Conservation (phyloP, 331 rosid genomes). For the Phaseolus coccineus region DNA sequence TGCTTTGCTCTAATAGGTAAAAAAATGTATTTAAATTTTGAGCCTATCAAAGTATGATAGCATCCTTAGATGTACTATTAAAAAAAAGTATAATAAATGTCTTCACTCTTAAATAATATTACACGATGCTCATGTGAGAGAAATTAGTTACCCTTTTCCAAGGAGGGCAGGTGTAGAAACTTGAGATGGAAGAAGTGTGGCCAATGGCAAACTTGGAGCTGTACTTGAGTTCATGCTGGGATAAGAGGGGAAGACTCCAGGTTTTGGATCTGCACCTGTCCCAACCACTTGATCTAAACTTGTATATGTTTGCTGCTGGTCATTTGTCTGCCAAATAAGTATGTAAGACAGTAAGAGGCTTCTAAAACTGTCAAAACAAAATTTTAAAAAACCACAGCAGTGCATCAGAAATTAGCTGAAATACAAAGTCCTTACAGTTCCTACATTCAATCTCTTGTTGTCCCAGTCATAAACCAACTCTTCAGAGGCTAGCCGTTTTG, state of each 20-base stretch:
- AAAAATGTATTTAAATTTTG: constrained; percentile 34
- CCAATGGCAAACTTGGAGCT: constrained; percentile 62
- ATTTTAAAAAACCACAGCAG: constrained; percentile 23
- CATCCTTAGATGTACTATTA: constrained; percentile 9
- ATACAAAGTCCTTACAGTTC: constrained; percentile 68
- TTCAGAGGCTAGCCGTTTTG: constrained; percentile 90
- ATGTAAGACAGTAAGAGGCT: background rate
- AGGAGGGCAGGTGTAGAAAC: constrained; percentile 66
- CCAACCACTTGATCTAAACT: constrained; percentile 51
- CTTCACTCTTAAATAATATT: background rate
- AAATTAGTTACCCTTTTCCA: constrained; percentile 83
- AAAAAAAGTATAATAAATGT: background rate
- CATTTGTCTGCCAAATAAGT: constrained; percentile 47
- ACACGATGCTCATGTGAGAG: constrained; percentile 26
- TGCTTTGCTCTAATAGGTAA: constrained; percentile 77
- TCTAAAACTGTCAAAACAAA: background rate
- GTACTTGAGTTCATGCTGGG: constrained; percentile 45
- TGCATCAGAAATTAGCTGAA: constrained; percentile 39
- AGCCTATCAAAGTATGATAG: constrained; percentile 24
- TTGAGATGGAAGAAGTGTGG: constrained; percentile 66
- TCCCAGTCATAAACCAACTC: constrained; percentile 88
- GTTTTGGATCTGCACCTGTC: constrained; percentile 58
- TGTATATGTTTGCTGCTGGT: constrained; percentile 39
- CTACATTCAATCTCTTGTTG: constrained; percentile 86
- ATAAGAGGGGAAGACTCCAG: constrained; percentile 53